A percentile compares a stretch with the other conserved stretches of the same genome.
Evolutionary conservation across 768 basidiomycete species (phyloP).

Genomic region (Lactarius quietus): DNA sequence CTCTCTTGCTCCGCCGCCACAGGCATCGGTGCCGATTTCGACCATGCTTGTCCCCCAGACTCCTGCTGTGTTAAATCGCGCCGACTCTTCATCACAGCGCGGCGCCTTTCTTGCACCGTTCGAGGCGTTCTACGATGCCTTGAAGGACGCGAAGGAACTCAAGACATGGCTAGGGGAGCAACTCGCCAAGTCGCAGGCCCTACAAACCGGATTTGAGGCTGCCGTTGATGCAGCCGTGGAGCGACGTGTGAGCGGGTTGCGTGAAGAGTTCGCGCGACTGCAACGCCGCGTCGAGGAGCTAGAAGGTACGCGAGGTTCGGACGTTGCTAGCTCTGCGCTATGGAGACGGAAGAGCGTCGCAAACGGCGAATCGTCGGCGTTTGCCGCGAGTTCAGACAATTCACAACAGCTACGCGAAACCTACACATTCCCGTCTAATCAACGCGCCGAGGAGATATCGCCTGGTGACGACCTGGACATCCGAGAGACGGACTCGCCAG

Average conservation of each 20-base stretch:
- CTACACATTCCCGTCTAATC: slow-evolving; percentile 24
- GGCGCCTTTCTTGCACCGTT: slow-evolving; percentile 80
- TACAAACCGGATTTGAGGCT: slow-evolving; percentile 55
- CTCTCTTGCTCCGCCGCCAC: slow-evolving; percentile 28
- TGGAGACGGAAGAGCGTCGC: slow-evolving; percentile 29
- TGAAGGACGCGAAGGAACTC: slow-evolving; percentile 75
- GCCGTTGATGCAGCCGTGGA: slow-evolving; percentile 60
- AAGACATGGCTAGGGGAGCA: slow-evolving; percentile 76
- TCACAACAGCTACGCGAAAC: slow-evolving; percentile 19
- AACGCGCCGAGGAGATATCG: slow-evolving; percentile 10
- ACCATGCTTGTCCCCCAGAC: slow-evolving; percentile 64
- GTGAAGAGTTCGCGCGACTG: slow-evolving; percentile 57
- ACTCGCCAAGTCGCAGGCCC: slow-evolving; percentile 55
- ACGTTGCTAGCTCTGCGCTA: not conserved
- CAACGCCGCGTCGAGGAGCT: slow-evolving; percentile 65
- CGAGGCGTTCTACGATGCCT: slow-evolving; percentile 79
- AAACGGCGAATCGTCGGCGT: slow-evolving; percentile 19
- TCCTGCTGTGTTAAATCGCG: slow-evolving; percentile 59
- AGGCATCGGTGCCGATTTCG: slow-evolving; percentile 66
- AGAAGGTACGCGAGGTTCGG: slow-evolving; percentile 43
- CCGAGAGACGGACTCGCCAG: slow-evolving; percentile 43
- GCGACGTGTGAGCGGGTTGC: slow-evolving; percentile 53
- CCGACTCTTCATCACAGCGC: slow-evolving; percentile 60
- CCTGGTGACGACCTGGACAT: slow-evolving; percentile 8
- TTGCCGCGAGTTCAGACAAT: slow-evolving; percentile 3